phyloP scores from a whole-genome alignment of 2,329 filamentous ascomycete species.

The Penicillium thymicola region DNA sequence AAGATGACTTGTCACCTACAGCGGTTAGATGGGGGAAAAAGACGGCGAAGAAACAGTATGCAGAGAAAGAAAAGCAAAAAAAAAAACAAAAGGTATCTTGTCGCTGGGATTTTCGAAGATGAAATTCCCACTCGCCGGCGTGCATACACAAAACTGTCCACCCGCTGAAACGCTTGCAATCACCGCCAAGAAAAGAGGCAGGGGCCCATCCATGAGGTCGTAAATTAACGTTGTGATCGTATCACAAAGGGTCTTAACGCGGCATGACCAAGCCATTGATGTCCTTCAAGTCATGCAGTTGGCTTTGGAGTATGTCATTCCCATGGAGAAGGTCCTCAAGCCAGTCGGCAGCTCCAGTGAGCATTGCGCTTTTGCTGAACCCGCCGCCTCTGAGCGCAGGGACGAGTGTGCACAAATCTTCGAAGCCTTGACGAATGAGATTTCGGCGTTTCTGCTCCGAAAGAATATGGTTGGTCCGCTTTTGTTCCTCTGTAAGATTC shows the following conservation, averaged over 20 bases:
- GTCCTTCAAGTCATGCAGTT: constrained; percentile 49
- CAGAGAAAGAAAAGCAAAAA: constrained; percentile 6
- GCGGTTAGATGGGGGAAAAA: not conserved
- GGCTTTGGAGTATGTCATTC: constrained; percentile 60
- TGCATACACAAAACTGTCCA: constrained; percentile 9
- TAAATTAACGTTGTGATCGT: constrained; percentile 21
- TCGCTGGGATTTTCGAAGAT: not conserved
- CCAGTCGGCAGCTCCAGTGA: constrained; percentile 73
- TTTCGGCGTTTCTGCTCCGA: constrained; percentile 85
- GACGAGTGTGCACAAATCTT: constrained; percentile 72
- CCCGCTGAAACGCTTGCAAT: constrained; percentile 28
- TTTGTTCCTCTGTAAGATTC: constrained; percentile 72
- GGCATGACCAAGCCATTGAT: constrained; percentile 38
- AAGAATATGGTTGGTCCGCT: constrained; percentile 79
- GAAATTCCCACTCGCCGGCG: constrained; percentile 23
- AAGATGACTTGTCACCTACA: constrained; percentile 1
- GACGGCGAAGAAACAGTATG: not conserved
- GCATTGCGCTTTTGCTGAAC: constrained; percentile 77
- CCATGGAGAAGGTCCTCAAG: constrained; percentile 68
- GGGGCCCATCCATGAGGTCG: constrained; percentile 6
- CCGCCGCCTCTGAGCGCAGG: constrained; percentile 70
- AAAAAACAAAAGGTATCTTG: constrained; percentile 18
- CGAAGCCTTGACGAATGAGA: constrained; percentile 77
- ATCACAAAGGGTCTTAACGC: constrained; percentile 26
- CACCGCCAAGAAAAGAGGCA: constrained; percentile 5